Base-by-base conservation (phyloP, 768 basidiomycete genomes). In the Kwoniella shandongensis region DNA sequence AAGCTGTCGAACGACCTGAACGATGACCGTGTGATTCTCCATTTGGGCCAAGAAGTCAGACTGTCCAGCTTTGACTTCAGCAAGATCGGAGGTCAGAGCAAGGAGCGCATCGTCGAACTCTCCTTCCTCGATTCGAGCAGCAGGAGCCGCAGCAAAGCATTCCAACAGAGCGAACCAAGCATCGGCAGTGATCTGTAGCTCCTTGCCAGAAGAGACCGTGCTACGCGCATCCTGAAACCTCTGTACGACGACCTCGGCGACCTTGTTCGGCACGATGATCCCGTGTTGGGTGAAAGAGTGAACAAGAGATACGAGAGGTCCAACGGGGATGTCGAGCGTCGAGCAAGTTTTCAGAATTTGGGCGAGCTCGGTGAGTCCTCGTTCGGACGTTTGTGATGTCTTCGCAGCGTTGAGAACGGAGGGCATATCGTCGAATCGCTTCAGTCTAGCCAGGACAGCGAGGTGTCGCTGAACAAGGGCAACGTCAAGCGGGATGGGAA, bases 91-190 rank as follows among this genome's bases (percentile, higher is more conserved):
- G 1, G 44, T 17, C 5, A 67, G 44, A 13, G 42, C 32, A 2
- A 66, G 39, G 40, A 73, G 57, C 3, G 51, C 56, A 20, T 62
- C 61, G 30, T 70, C 62, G 44, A 60, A 39, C 26, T 69, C 67
- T 7, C 46, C 55, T n/a, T 59, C 57, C 7, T 42, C 40, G 22
- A 45, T 18, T 15, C 46, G 26, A 4, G 2, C 18, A 18, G 13
- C 0, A 10, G 50, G 51, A 1, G 53, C 32, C 6, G 36, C 38
- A 20, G 26, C 51, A 22, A 53, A 47, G 26, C 29, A 29, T n/a
- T 55, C 56, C 38, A 65, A 27, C n/a, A 64, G 41, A 3, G 42
- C 53, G n/a, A 47, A 41, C 36, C 49, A 48, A 11, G 32, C 25
- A 6, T 63, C 50, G 15, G n/a, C 32, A 8, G 48, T 49, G 8